A percentile compares a stretch with the other conserved stretches of the same genome.
phyloP scores from a whole-genome alignment of 805 yeast species.

The Candida mattraensis region DNA sequence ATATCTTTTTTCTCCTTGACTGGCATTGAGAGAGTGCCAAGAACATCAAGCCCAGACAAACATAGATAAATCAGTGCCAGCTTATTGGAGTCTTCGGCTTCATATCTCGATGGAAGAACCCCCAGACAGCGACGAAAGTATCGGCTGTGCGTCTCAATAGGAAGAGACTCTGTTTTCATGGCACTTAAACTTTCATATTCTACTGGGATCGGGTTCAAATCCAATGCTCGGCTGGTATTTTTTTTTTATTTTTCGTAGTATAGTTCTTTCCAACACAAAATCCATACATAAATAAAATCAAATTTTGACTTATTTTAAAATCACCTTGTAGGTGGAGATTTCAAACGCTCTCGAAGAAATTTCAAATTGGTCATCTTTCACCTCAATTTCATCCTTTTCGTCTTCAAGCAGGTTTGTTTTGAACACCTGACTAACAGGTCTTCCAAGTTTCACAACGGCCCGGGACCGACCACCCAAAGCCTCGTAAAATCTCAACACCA shows the following conservation, averaged over 20 bases:
- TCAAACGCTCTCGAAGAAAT: slow-evolving; percentile 73
- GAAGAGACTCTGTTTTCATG: background rate
- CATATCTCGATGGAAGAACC: slow-evolving; percentile 46
- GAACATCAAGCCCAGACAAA: slow-evolving; percentile 56
- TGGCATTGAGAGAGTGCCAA: slow-evolving; percentile 31
- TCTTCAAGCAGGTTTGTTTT: slow-evolving; percentile 63
- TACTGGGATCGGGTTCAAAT: too few relatives aligned
- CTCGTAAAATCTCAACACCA: slow-evolving; percentile 80
- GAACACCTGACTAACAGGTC: slow-evolving; percentile 46
- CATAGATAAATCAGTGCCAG: slow-evolving; percentile 72
- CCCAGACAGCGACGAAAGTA: slow-evolving; percentile 34
- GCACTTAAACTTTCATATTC: too few relatives aligned
- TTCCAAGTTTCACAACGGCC: slow-evolving; percentile 49
- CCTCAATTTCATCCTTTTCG: slow-evolving; percentile 39
- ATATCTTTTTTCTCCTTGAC: slow-evolving; percentile 34
- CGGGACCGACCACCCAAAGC: slow-evolving; percentile 76
- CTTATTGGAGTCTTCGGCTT: slow-evolving; percentile 67
- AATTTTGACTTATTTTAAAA: slow-evolving; percentile 36
- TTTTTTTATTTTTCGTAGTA: too few relatives aligned
- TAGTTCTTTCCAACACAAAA: too few relatives aligned
- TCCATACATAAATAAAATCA: too few relatives aligned
- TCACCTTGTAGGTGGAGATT: slow-evolving; percentile 61
- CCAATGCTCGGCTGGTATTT: too few relatives aligned
- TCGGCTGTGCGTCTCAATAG: slow-evolving; percentile 29
- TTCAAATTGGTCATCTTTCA: slow-evolving; percentile 29